phyloP scores from a whole-genome alignment of 1,284 basidiomycete species.

The Pyrrhoderma noxium region DNA sequence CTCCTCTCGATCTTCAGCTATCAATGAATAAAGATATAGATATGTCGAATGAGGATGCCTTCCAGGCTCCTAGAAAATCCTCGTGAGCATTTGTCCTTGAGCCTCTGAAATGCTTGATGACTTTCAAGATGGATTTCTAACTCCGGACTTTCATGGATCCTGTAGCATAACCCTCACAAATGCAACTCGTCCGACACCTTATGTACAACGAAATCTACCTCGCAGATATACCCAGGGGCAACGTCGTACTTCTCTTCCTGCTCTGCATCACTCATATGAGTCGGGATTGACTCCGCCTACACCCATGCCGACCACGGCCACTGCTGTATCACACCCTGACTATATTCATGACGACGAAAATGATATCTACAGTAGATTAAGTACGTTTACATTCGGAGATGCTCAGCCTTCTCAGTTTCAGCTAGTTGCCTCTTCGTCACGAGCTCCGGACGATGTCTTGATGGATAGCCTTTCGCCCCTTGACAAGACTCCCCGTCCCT shows the following conservation, averaged over 20 bases:
- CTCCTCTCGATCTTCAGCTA: constrained; percentile 18
- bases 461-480: constrained; percentile 21
- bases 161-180: constrained; percentile 17
- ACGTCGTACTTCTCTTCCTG: constrained; percentile 18
- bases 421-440: constrained; percentile 21
- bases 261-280: constrained; percentile 12
- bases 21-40: constrained; percentile 7
- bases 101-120: no score
- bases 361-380: constrained; percentile 33
- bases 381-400: constrained; percentile 35
- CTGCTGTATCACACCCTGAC: constrained; percentile 3
- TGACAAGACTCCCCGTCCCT: constrained; percentile 33
- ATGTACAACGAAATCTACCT: constrained; percentile 9
- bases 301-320: constrained; percentile 1
- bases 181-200: constrained; percentile 17
- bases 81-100: constrained; percentile 4
- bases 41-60: constrained; percentile 10
- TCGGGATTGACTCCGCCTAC: background rate
- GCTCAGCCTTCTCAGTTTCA: constrained; percentile 18
- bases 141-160: no score
- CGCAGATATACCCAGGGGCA: constrained; percentile 10
- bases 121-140: no score
- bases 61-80: constrained; percentile 13
- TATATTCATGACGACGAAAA: constrained; percentile 22
- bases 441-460: constrained; percentile 17